phyloP scores from a whole-genome alignment of 2,329 filamentous ascomycete species.

The Microdochium nivale region DNA sequence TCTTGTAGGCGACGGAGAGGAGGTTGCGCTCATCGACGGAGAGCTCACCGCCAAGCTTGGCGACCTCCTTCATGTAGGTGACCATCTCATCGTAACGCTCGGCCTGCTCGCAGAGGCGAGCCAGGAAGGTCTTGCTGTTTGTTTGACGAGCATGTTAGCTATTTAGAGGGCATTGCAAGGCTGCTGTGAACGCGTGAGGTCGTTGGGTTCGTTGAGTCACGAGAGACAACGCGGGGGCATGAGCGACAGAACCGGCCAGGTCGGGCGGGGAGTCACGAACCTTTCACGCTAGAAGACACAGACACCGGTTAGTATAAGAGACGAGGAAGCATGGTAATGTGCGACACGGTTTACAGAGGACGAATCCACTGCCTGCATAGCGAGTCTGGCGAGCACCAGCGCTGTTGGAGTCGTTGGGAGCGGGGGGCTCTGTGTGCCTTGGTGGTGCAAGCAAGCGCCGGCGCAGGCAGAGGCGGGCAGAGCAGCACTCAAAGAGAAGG shows the following conservation, averaged over 20 bases:
- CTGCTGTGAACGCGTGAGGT: conserved; percentile 4
- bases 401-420: neutral
- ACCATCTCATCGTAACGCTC: conserved; percentile 99
- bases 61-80: conserved; percentile 99
- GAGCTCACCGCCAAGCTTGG: conserved; percentile 74
- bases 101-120: conserved; percentile 99
- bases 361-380: conserved; percentile 15
- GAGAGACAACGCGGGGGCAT: neutral
- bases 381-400: conserved; percentile 10
- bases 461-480: conserved; percentile 5
- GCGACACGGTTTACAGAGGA: conserved; percentile 7
- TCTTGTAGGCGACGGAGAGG: conserved; percentile 97
- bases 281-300: conserved; percentile 54
- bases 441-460: conserved; percentile 12
- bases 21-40: conserved; percentile 97
- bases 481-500: neutral
- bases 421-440: too few relatives aligned
- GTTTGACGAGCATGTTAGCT: conserved; percentile 24
- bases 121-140: conserved; percentile 96
- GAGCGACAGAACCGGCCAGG: conserved; percentile 6
- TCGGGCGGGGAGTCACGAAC: conserved; percentile 36
- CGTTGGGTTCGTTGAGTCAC: conserved; percentile 3
- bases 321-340: conserved; percentile 4
- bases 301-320: conserved; percentile 13
- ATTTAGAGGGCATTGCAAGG: conserved; percentile 7